phyloP scores from a whole-genome alignment of 805 yeast species.

The Hanseniaspora vineae region DNA sequence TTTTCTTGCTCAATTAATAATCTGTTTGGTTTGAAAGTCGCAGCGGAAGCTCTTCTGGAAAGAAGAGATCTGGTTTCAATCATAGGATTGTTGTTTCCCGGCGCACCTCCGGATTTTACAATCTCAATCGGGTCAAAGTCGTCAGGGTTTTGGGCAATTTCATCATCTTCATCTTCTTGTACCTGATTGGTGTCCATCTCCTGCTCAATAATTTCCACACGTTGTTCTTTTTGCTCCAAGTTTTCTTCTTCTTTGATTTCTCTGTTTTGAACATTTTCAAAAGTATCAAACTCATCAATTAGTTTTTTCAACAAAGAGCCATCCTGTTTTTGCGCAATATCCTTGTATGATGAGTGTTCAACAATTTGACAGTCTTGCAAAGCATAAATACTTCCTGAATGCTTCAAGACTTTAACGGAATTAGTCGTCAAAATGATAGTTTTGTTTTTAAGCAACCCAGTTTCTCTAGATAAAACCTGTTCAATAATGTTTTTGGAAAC shows the following conservation, averaged over 20 bases:
- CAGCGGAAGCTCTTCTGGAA: conserved; percentile 48
- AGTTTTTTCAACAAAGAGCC: conserved; percentile 24
- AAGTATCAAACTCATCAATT: conserved; percentile 19
- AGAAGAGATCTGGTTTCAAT: conserved; percentile 4
- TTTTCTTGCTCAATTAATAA: conserved; percentile 17
- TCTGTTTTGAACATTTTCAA: conserved; percentile 8
- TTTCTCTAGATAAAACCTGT: conserved; percentile 29
- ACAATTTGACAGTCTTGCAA: conserved; percentile 40
- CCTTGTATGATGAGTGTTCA: conserved; percentile 44
- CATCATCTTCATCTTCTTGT: conserved; percentile 1
- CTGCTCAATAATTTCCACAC: not conserved
- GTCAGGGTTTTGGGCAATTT: not conserved
- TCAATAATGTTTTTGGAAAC: conserved; percentile 46
- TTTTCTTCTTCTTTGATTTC: conserved; percentile 8
- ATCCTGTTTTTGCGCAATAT: conserved; percentile 25
- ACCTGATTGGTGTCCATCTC: not conserved
- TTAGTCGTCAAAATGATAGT: conserved; percentile 49
- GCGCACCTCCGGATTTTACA: not conserved
- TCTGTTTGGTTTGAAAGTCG: conserved; percentile 37
- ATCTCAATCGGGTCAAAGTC: not conserved
- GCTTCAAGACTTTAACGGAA: conserved; percentile 38
- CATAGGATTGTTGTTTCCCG: not conserved
- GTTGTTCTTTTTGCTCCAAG: not conserved
- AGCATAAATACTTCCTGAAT: conserved; percentile 49
- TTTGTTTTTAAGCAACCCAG: conserved; percentile 38